Base-by-base conservation (phyloP, 2,329 filamentous ascomycete genomes). In the Meredithiella fracta region DNA sequence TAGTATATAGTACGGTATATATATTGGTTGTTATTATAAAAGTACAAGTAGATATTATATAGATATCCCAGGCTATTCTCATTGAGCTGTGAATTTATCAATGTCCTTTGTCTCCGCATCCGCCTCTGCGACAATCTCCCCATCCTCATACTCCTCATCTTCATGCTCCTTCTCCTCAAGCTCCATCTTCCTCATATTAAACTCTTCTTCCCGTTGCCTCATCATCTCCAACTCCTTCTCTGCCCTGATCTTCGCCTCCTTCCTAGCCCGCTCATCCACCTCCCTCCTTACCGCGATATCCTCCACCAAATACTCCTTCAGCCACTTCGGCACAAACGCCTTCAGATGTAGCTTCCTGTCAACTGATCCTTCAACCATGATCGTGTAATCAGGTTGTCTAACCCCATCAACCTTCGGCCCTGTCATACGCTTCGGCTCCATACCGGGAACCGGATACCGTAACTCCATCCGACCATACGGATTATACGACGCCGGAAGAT, bases 321-420 rank as follows among this genome's bases (percentile, higher is more conserved):
- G 56, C 91, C 91, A 97, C 42, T 80, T 73, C 0, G 90, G 89
- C 62, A 96, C 82, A 67, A 95, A 85, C 0, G 91, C 87, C 71
- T 85, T 89, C 37, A 89, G 60, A 29, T 47, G 29, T n/a, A 58
- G 6, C 3, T 14, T 78, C 73, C 78, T 55, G 76, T 53, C 49
- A 11, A 47, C 50, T 65, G 29, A 62, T 55, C 47, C 60, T 64
- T 62, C 64, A 14, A 38, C 50, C 50, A 56, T 11, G 15, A 29
- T 22, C 14, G 50, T 37, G 22, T 37, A 4, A 15, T 44, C 17
- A 14, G 29, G 34, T 26, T 63, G 14, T 64, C 65, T 1, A 15
- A n/a, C 7, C 20, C 49, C 54, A 14, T 47, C 29, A 22, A 4
- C 17, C 20, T 44, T 22, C 17, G 17, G 34, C 34, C 40, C 54